A percentile compares a stretch with the other conserved stretches of the same genome.
Conservation (phyloP, 2,329 filamentous ascomycete genomes). For the Talaromyces pinophilus region DNA sequence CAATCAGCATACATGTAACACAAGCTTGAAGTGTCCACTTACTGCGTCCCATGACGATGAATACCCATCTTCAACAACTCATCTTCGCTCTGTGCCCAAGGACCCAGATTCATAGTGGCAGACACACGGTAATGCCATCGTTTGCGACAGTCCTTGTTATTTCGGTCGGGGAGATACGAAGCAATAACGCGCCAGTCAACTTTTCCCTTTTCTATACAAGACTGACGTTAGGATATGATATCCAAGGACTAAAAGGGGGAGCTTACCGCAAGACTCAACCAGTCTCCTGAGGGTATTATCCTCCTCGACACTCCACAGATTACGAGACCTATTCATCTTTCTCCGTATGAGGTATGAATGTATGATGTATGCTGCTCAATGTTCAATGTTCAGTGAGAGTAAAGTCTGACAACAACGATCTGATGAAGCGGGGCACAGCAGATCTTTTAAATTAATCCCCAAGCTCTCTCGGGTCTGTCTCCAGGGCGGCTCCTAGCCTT, state of each 20-base stretch:
- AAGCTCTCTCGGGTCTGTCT: not conserved
- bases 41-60: constrained; percentile 23
- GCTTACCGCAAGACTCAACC: constrained; percentile 21
- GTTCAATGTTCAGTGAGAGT: not conserved
- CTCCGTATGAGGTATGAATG: not conserved
- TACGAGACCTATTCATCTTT: constrained; percentile 20
- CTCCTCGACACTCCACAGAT: constrained; percentile 23
- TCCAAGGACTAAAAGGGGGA: not conserved
- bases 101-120: constrained; percentile 23
- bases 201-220: constrained; percentile 20
- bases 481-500: not conserved
- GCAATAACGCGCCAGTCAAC: constrained; percentile 24
- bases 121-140: constrained; percentile 25
- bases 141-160: constrained; percentile 25
- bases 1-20: not conserved
- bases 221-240: not conserved
- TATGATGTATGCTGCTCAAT: not conserved
- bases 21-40: not conserved
- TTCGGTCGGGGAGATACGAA: constrained; percentile 23
- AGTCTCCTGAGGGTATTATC: constrained; percentile 20
- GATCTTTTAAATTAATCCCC: constrained; percentile 14
- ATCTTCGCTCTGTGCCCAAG: constrained; percentile 23
- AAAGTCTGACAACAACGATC: not conserved
- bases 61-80: constrained; percentile 23
- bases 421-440: constrained; percentile 10